These are phyloP conservation scores for Carex parvula DNA, from an alignment of 176 grass and related monocot genomes.

Conservation along the genomic window DNA sequence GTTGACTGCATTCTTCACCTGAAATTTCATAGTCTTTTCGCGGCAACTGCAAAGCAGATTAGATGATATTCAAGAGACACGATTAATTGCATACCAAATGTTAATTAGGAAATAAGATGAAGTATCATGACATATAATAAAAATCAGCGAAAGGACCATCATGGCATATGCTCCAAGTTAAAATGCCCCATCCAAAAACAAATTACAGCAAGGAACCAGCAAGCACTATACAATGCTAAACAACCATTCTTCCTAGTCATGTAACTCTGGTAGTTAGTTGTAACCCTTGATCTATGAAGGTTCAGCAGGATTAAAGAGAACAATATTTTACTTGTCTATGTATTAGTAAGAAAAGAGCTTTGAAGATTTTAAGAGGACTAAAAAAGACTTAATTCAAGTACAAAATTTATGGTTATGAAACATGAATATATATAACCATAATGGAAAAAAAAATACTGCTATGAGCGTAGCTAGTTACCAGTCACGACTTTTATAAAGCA, in stretches of 20 bases:
- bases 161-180: background rate
- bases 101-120: background rate
- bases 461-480: background rate
- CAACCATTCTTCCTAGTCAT: background rate
- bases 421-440: background rate
- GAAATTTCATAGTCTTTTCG: background rate
- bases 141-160: background rate
- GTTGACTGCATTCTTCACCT: background rate
- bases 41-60: constrained; percentile 2
- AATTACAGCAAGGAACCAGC: background rate
- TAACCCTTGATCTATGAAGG: background rate
- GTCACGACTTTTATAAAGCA: background rate
- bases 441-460: background rate
- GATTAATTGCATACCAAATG: constrained; percentile 9
- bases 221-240: background rate
- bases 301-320: background rate
- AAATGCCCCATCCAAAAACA: background rate
- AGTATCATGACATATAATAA: background rate
- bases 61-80: constrained; percentile 30
- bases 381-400: background rate
- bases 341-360: background rate
- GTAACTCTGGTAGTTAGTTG: background rate
- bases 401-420: background rate
- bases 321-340: background rate
- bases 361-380: background rate